A percentile compares a stretch with the other conserved stretches of the same genome.
Evolutionary conservation across 768 basidiomycete genomes (phyloP).

Genomic region (Clavaria fumosa): DNA sequence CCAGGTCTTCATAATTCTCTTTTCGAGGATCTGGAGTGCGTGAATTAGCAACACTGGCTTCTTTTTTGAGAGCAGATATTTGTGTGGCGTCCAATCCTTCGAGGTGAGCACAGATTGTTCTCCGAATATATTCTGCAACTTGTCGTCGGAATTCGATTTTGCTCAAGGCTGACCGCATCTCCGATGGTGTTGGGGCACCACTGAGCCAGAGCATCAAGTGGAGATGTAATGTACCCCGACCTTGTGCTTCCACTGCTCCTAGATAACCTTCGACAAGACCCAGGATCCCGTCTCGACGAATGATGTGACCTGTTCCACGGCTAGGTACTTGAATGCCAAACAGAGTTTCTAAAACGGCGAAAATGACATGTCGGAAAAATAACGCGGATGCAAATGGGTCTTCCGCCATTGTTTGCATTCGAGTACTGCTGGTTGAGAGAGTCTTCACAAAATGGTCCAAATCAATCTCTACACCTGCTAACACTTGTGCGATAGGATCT

Average conservation of each 20-base stretch:
- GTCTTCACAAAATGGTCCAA: conserved; percentile 17
- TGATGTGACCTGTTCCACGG: conserved; percentile 6
- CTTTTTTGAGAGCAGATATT: conserved; percentile 8
- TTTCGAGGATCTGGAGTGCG: conserved; percentile 20
- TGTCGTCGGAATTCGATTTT: conserved; percentile 15
- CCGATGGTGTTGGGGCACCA: conserved; percentile 9
- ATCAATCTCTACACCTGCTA: conserved; percentile 23
- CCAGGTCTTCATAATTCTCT: conserved; percentile 6
- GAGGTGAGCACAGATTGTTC: conserved; percentile 20
- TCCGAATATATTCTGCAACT: conserved; percentile 17
- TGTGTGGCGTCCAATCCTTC: conserved; percentile 6
- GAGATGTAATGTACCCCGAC: conserved; percentile 16
- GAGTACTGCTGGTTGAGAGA: conserved; percentile 11
- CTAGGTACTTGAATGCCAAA: conserved; percentile 16
- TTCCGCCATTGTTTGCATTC: conserved; percentile 13
- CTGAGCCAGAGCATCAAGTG: conserved; percentile 17
- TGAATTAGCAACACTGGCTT: conserved; percentile 18
- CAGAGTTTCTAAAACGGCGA: conserved; percentile 15
- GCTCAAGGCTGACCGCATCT: conserved; percentile 10
- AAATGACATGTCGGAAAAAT: conserved; percentile 20
- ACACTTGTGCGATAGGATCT: conserved; percentile 22
- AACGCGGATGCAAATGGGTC: conserved; percentile 21
- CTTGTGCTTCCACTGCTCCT: conserved; percentile 17
- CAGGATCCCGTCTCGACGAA: conserved; percentile 6
- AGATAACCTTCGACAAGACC: conserved; percentile 14